Conservation (phyloP, 768 basidiomycete species). For the Kwoniella dejecticola region DNA sequence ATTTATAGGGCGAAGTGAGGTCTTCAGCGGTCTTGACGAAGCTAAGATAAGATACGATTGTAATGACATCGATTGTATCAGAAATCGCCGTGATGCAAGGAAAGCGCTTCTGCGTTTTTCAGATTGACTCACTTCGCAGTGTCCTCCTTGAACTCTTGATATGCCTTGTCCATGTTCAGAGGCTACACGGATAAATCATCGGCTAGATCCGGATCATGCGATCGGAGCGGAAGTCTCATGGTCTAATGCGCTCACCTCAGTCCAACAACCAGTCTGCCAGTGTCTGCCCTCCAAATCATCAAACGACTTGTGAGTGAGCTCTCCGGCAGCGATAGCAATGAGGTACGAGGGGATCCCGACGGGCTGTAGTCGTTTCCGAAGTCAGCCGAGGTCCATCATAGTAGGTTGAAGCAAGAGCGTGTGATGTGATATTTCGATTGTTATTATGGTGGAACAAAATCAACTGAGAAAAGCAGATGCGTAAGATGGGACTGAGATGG, state of each 20-base stretch:
- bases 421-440: too few species aligned
- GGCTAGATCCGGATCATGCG: not conserved
- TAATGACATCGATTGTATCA: too few species aligned
- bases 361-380: constrained; percentile 59
- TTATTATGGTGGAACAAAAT: too few species aligned
- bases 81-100: too few species aligned
- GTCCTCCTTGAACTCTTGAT: constrained; percentile 87
- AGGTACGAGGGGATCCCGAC: constrained; percentile 87
- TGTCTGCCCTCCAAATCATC: constrained; percentile 63
- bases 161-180: constrained; percentile 70
- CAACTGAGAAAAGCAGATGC: too few species aligned
- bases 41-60: constrained; percentile 57
- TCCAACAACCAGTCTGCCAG: constrained; percentile 89
- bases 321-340: constrained; percentile 86
- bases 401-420: not conserved
- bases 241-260: constrained; percentile 62
- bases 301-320: constrained; percentile 71
- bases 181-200: constrained; percentile 57
- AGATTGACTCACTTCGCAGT: constrained; percentile 64
- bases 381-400: not conserved
- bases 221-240: too few species aligned
- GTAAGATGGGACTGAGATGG: too few species aligned
- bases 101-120: too few species aligned
- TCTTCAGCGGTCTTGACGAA: constrained; percentile 77
- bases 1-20: constrained; percentile 72